Evolutionary conservation across 257 asterid species (phyloP).

Genomic region (Nicotiana knightiana): DNA sequence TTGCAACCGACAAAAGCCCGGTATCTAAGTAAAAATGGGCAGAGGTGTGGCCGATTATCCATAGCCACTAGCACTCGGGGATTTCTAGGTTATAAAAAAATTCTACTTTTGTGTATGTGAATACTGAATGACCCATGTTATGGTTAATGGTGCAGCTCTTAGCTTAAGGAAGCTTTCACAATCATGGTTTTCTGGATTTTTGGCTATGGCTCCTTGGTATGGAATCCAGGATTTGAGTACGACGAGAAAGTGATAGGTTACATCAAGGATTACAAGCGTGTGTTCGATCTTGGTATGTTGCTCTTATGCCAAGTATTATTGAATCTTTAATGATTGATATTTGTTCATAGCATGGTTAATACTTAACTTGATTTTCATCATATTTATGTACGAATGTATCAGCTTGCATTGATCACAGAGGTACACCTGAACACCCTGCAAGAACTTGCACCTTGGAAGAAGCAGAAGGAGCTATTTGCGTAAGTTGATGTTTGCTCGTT

Average conservation of each 20-base stretch:
- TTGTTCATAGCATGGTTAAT: background rate
- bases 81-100: no score
- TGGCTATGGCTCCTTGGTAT: constrained; percentile 87
- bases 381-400: background rate
- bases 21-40: no score
- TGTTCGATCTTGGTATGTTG: constrained; percentile 74
- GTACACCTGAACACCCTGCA: constrained; percentile 95
- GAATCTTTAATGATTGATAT: background rate
- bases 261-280: constrained; percentile 79
- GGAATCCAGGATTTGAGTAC: constrained; percentile 92
- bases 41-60: no score
- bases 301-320: background rate
- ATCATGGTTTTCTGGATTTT: constrained; percentile 86
- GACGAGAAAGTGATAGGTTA: constrained; percentile 80
- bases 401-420: constrained; percentile 98
- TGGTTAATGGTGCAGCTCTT: background rate
- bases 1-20: no score
- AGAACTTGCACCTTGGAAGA: constrained; percentile 95
- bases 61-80: no score
- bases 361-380: background rate
- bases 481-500: constrained; percentile 31
- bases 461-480: constrained; percentile 58
- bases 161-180: background rate
- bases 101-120: background rate
- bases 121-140: background rate